Conservation (phyloP, 352 stramenopile species). For the Peronospora belbahrii region DNA sequence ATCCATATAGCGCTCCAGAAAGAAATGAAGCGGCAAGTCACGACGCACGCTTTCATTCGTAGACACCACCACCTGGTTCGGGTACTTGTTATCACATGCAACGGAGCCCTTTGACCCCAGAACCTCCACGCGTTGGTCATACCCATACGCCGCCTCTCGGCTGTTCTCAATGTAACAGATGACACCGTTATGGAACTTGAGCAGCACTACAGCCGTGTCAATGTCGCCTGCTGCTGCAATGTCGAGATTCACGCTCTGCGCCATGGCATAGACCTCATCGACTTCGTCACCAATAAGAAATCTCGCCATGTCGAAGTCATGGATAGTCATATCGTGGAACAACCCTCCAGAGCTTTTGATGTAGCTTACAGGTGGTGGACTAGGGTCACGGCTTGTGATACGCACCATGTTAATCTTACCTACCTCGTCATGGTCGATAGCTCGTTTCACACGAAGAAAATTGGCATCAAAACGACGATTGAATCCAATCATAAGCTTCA, state of each 20-base stretch:
- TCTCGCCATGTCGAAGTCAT: slow-evolving; percentile 93
- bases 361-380: slow-evolving; percentile 38
- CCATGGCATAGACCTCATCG: slow-evolving; percentile 65
- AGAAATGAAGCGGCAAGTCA: slow-evolving; percentile 93
- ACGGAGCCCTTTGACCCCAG: slow-evolving; percentile 89
- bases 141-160: slow-evolving; percentile 89
- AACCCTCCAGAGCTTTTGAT: slow-evolving; percentile 79
- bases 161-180: slow-evolving; percentile 93
- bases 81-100: slow-evolving; percentile 90
- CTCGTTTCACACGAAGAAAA: slow-evolving; percentile 84
- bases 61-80: slow-evolving; percentile 76
- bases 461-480: slow-evolving; percentile 93
- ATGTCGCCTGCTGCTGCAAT: slow-evolving; percentile 80
- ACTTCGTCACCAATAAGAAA: slow-evolving; percentile 86
- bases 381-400: slow-evolving; percentile 58
- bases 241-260: slow-evolving; percentile 40
- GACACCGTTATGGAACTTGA: slow-evolving; percentile 87
- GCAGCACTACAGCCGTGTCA: slow-evolving; percentile 87
- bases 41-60: slow-evolving; percentile 34
- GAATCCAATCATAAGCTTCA: slow-evolving; percentile 95
- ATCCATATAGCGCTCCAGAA: slow-evolving; percentile 91
- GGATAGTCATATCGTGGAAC: slow-evolving; percentile 94
- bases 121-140: slow-evolving; percentile 92
- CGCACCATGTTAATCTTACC: slow-evolving; percentile 82
- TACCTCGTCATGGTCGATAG: slow-evolving; percentile 82